Conservation (phyloP, 768 basidiomycete species). For the Exsudoporus frostii region DNA sequence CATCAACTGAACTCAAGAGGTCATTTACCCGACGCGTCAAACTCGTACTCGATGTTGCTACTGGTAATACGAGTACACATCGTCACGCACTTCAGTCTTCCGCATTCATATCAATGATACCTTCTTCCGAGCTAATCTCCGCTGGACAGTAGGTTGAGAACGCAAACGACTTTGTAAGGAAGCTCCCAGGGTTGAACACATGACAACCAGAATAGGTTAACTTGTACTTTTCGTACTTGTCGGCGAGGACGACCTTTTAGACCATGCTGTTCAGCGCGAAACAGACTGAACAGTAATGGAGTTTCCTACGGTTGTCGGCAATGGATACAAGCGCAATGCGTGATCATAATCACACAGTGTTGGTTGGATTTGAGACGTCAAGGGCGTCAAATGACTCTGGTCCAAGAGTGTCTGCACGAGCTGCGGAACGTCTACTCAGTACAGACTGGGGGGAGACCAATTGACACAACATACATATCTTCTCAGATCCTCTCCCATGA, state of each 20-base stretch:
- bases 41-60: too few relatives aligned
- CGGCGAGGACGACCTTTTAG: conserved; percentile 81
- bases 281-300: background rate
- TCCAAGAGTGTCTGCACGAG: conserved; percentile 96
- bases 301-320: conserved; percentile 82
- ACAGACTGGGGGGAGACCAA: background rate
- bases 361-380: conserved; percentile 82
- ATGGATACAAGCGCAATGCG: conserved; percentile 85
- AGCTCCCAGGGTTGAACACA: conserved; percentile 96
- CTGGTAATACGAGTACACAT: background rate
- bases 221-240: conserved; percentile 95
- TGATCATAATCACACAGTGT: conserved; percentile 90
- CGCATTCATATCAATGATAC: conserved; percentile 40
- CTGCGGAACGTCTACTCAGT: conserved; percentile 38
- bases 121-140: conserved; percentile 81
- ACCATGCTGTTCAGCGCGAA: conserved; percentile 4
- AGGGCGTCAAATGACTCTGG: conserved; percentile 89
- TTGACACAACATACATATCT: conserved; percentile 65
- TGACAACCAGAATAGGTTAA: conserved; percentile 97
- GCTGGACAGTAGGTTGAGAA: conserved; percentile 93
- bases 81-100: conserved; percentile 28
- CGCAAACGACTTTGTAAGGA: conserved; percentile 74
- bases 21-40: background rate
- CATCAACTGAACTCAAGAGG: conserved; percentile 18
- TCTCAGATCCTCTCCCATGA: conserved; percentile 76